These are phyloP conservation scores for Leishmania turanica DNA, from an alignment of 208 protist species.

Conservation along the genomic window DNA sequence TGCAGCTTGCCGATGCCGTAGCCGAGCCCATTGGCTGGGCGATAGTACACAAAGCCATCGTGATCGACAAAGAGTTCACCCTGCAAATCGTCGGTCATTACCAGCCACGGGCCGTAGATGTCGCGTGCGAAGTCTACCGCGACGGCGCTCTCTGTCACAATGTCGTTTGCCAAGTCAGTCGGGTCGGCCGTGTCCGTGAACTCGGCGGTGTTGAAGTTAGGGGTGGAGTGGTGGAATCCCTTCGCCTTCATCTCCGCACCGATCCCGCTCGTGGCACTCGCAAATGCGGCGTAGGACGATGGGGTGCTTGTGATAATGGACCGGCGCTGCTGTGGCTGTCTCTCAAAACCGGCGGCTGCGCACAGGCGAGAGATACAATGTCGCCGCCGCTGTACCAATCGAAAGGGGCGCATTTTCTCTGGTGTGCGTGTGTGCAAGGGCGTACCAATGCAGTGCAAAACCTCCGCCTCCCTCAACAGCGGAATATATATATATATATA, in stretches of 20 bases:
- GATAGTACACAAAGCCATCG: slow-evolving; percentile 82
- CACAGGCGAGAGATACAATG: background rate
- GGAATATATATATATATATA: background rate
- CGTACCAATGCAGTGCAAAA: too few species aligned
- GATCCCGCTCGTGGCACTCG: slow-evolving; percentile 4
- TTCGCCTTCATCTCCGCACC: slow-evolving; percentile 38
- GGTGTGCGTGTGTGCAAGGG: background rate
- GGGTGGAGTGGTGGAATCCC: slow-evolving; percentile 68
- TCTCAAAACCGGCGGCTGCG: too few species aligned
- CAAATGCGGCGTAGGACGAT: background rate
- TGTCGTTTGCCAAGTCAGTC: slow-evolving; percentile 41
- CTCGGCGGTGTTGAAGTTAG: slow-evolving; percentile 69
- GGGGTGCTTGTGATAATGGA: background rate
- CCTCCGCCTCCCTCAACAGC: background rate
- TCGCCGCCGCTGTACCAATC: background rate
- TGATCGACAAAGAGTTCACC: slow-evolving; percentile 90
- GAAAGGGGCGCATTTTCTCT: slow-evolving; percentile 2
- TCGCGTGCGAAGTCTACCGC: slow-evolving; percentile 63
- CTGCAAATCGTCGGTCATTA: slow-evolving; percentile 86
- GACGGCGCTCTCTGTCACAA: slow-evolving; percentile 60
- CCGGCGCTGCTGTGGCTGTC: background rate
- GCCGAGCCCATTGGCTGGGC: slow-evolving; percentile 84
- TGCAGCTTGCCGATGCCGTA: slow-evolving; percentile 82
- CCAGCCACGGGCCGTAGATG: slow-evolving; percentile 86
- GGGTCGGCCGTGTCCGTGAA: slow-evolving; percentile 22